Base-by-base conservation (phyloP, 139 green algal genomes). In the Chlorokybus atmophyticus region DNA sequence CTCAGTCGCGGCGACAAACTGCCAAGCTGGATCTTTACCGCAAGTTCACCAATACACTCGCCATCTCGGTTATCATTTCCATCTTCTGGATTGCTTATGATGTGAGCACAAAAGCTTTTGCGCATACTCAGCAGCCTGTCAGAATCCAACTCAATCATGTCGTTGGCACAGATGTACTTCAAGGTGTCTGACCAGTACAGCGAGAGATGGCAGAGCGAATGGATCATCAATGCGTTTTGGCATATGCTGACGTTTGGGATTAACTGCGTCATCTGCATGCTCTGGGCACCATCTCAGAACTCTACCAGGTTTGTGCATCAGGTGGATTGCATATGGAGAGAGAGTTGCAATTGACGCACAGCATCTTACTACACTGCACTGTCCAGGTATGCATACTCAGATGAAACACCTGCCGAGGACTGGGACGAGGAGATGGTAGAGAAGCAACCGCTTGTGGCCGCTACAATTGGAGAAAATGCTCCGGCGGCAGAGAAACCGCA, bases 11-110 rank as follows among this genome's bases (percentile, higher is more conserved):
- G 27, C 57, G 68, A 14, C 60, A 77, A 19, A 54, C 21, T 7
- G 55, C 57, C 38, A 86, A 86, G 68, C 66, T 86, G 8, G 62
- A 69, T 7, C 59, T 86, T 26, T 84, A 84, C 62, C 55, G 75
- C 4, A 52, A 42, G 0, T 84, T 85, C 52, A 84, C 77, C 39
- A 86, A 86, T 64, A 50, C 60, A 0, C 56, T 86, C 32, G 71
- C 77, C 3, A 19, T 83, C 5, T 44, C 60, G 48, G 79, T 82
- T n/a, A 57, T 78, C 39, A 30, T 80, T 6, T 74, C 57, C 40
- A 48, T 83, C 19, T 58, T 60, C 7, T 86, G 75, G 75, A 79
- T 86, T 6, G 71, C 50, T 23, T 86, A 83, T 49, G 79, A 86
- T 55, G 63, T 71, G 26, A 32, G 17, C 49, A n/a, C n/a, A n/a